Evolutionary conservation across 2,329 filamentous ascomycete genomes (phyloP).

Genomic region (Calycina herbarum): DNA sequence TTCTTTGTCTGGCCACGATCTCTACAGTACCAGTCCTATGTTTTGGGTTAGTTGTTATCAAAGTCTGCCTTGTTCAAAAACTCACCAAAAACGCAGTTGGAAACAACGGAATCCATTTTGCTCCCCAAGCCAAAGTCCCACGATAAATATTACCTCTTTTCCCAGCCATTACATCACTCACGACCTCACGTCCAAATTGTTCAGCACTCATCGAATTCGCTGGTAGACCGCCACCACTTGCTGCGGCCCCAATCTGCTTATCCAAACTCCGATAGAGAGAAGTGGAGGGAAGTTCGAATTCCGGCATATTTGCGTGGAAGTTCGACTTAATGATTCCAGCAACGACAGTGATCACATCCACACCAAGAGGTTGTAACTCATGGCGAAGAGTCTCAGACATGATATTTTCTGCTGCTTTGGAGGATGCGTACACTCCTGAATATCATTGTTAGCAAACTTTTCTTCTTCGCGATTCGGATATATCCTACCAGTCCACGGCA

Average conservation of each 20-base stretch:
- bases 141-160: not conserved
- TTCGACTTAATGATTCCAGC: not conserved
- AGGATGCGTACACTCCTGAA: not conserved
- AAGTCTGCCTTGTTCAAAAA: too few species aligned
- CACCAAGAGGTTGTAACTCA: not conserved
- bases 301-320: not conserved
- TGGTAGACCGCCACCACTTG: too few species aligned
- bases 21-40: too few species aligned
- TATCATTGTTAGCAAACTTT: not conserved
- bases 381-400: not conserved
- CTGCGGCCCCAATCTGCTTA: not conserved
- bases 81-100: not conserved
- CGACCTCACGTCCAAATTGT: not conserved
- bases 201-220: not conserved
- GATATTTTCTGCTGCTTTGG: not conserved
- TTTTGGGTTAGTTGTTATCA: too few species aligned
- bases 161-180: too few species aligned
- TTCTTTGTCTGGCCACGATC: too few species aligned
- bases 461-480: not conserved
- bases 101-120: not conserved
- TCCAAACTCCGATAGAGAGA: not conserved
- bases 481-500: not conserved
- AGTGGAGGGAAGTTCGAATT: not conserved
- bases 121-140: not conserved
- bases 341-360: not conserved